Evolutionary conservation across 257 asterid genomes (phyloP), one percentile per base, ranked within the genome.

Genomic region (Anisodus tanguticus): DNA sequence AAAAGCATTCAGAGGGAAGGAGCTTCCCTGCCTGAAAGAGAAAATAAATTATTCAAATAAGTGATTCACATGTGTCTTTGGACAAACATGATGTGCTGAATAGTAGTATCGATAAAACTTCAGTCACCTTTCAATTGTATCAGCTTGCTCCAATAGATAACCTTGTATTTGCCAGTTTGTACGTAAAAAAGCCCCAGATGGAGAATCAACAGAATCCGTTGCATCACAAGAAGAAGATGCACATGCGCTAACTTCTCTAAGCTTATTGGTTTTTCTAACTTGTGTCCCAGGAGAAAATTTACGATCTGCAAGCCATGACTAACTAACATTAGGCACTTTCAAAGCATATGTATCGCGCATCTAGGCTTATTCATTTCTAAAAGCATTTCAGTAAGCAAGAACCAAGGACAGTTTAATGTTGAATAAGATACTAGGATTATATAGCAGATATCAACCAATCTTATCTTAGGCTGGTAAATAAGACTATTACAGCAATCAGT

Each of bases 161-260:
- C 97, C 99, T 88, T 96, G 99, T 79, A 94, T 90, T 91, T 96
- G 99, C 98, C 98, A 94, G 87, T 91, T 95, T 84, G 99, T 91
- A 83, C 93, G 95, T 62, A 96, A 91, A 91, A 93, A 92, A 85
- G 83, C 89, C 55, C 95, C 95, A 83, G 86, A 88, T 19, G 66
- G 81, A 81, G 93, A 68, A 74, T 88, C 91, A 85, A 83, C 83
- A 74, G 76, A 86, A 80, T 84, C 84, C 35, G 74, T 45, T 87
- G 80, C 72, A 86, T 89, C 90, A 78, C 82, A 77, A 9, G 91
- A 88, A 86, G 91, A 81, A 67, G 86, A 85, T 74, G 86, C 80
- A 84, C 78, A 62, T 41, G 91, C 31, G 78, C 76, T 79, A 76
- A 69, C 88, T 86, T 89, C 95, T 80, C 86, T 81, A 86, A 87